Percentiles rank a stretch among this genome's conserved stretches.
phyloP scores from a whole-genome alignment of 169 alveolate species.

The Eimeria necatrix region DNA sequence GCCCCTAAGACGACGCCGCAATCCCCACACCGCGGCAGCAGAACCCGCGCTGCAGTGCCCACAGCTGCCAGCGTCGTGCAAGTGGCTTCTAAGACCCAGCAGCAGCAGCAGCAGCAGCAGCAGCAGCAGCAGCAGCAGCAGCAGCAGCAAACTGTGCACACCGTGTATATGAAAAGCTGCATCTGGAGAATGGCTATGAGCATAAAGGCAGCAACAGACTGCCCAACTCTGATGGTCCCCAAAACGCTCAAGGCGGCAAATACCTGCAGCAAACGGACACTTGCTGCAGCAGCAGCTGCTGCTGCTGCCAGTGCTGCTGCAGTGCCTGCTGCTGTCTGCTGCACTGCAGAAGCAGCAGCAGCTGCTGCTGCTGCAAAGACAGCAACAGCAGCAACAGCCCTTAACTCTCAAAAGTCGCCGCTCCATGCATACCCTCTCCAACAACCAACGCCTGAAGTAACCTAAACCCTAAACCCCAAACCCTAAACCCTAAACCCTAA shows the following conservation, averaged over 20 bases:
- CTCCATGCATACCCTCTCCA: too few species aligned
- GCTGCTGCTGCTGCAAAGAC: neutral
- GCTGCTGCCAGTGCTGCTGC: neutral
- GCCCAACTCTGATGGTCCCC: constrained; percentile 53
- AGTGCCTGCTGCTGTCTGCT: neutral
- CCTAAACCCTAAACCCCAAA: too few species aligned
- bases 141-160: constrained; percentile 31
- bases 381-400: neutral
- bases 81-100: neutral
- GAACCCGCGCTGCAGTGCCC: neutral
- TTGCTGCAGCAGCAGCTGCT: neutral
- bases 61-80: neutral
- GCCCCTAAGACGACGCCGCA: neutral
- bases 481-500: neutral
- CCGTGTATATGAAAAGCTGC: constrained; percentile 64
- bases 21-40: too few species aligned
- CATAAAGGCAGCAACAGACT: neutral
- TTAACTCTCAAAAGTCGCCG: neutral
- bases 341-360: neutral
- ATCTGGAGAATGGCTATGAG: constrained; percentile 65
- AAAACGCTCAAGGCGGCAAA: constrained; percentile 49
- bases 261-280: constrained; percentile 18
- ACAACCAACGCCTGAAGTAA: too few species aligned
- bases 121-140: constrained; percentile 12
- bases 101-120: constrained; percentile 29